Evolutionary conservation across 2,329 filamentous ascomycete species (phyloP).

Genomic region (Phoma herbarum): DNA sequence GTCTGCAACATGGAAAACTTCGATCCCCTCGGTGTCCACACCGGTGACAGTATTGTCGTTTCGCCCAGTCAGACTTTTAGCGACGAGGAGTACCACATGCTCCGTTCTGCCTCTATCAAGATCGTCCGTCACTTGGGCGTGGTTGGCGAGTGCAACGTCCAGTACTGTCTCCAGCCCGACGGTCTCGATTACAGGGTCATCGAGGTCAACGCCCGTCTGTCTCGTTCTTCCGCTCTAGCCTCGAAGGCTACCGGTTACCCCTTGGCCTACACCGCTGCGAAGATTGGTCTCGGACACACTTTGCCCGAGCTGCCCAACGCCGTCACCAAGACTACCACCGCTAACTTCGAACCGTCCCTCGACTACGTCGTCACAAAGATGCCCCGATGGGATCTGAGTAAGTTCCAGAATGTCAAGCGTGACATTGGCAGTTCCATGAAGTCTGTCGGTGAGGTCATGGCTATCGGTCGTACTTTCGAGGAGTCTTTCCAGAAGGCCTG

Average conservation of each 20-base stretch:
- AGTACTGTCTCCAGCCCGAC: slow-evolving; percentile 96
- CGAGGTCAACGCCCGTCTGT: slow-evolving; percentile 98
- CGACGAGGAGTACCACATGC: slow-evolving; percentile 99
- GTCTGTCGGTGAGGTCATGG: slow-evolving; percentile 99
- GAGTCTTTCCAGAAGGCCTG: slow-evolving; percentile 99
- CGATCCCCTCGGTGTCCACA: slow-evolving; percentile 96
- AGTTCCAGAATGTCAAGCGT: slow-evolving; percentile 98
- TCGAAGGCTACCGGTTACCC: slow-evolving; percentile 99
- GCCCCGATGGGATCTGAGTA: slow-evolving; percentile 95
- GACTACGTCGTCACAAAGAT: slow-evolving; percentile 99
- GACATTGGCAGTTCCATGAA: slow-evolving; percentile 99
- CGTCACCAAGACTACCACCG: slow-evolving; percentile 97
- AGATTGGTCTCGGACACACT: slow-evolving; percentile 96
- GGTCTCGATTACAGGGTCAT: slow-evolving; percentile 98
- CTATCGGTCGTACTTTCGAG: slow-evolving; percentile 97
- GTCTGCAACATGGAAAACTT: slow-evolving; percentile 99
- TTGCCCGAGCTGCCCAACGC: slow-evolving; percentile 96
- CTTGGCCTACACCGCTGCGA: slow-evolving; percentile 94
- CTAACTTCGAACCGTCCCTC: slow-evolving; percentile 96
- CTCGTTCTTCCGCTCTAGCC: slow-evolving; percentile 93
- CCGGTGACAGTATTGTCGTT: slow-evolving; percentile 97
- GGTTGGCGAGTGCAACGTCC: slow-evolving; percentile 97
- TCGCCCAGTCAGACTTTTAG: slow-evolving; percentile 96
- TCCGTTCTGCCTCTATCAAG: slow-evolving; percentile 96
- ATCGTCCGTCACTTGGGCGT: slow-evolving; percentile 97